Evolutionary conservation across 306 rosid species (phyloP), one percentile per base, ranked within the genome.

Genomic region (Hippophae rhamnoides): DNA sequence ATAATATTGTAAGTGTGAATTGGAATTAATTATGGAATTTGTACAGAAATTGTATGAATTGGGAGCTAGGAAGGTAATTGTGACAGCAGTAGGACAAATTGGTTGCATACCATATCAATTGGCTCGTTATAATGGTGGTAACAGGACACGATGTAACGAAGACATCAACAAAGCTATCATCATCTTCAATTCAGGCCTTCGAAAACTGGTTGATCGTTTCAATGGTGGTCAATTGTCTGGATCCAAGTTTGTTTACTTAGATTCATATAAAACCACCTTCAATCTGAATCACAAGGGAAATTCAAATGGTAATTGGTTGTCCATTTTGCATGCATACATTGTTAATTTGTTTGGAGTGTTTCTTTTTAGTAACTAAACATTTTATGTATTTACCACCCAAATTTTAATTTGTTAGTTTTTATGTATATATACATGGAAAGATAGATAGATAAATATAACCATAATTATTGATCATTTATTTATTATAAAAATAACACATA

Each of bases 231-330:
- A 61, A 65, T 78, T 87, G 50, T 86, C 82, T 0, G 96, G 95
- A 42, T 69, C 96, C 10, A 92, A 85, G 78, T 92, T 92, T 73
- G 98, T 92, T 8, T 81, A 10, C 63, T 61, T 92, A 31, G 96
- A 92, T 67, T 68, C 79, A 40, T 87, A 92, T 60, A 72, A 73
- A 61, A 85, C 85, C 80, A 78, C 79, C 61, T 48, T 23, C 8
- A 92, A 85, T 14, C 69, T 87, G n/a, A 71, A 72, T 41, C 54
- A 42, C 13, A 87, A 85, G 63, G 83, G 79, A 62, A 50, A 72
- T 6, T 53, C 67, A 45, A 58, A 7, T 43, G 96, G 97, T 90
- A 83, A 56, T 40, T n/a, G n/a, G 45, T 46, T 48, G 27, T 13
- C 47, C 10, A 13, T 45, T 40, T 9, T 50, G 0, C 52, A 25